Evolutionary conservation across 2,329 filamentous ascomycete genomes (phyloP).

Genomic region (Pyrenochaeta sp.): DNA sequence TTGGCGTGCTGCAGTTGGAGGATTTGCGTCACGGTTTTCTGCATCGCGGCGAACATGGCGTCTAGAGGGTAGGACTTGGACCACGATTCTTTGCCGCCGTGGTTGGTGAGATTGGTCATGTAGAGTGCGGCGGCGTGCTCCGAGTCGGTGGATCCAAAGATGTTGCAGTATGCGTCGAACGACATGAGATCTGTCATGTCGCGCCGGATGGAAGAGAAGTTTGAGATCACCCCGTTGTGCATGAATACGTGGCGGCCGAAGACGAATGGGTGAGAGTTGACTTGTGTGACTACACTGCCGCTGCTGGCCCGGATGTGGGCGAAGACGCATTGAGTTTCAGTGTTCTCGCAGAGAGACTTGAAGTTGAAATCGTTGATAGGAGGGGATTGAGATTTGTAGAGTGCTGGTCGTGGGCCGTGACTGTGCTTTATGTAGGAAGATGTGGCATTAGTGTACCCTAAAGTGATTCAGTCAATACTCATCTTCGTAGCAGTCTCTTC

Average conservation of each 20-base stretch:
- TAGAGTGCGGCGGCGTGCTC: slow-evolving; percentile 61
- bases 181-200: slow-evolving; percentile 55
- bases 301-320: slow-evolving; percentile 62
- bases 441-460: slow-evolving; percentile 57
- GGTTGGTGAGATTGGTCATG: slow-evolving; percentile 55
- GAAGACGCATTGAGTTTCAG: slow-evolving; percentile 58
- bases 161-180: slow-evolving; percentile 57
- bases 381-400: slow-evolving; percentile 62
- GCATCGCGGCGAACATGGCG: slow-evolving; percentile 56
- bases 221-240: slow-evolving; percentile 62
- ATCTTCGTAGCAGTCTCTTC: no score
- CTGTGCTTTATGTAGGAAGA: slow-evolving; percentile 49
- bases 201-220: slow-evolving; percentile 57
- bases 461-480: not conserved
- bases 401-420: slow-evolving; percentile 53
- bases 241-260: slow-evolving; percentile 63
- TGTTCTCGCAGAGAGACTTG: slow-evolving; percentile 60
- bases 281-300: slow-evolving; percentile 56
- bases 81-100: slow-evolving; percentile 50
- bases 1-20: slow-evolving; percentile 54
- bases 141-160: slow-evolving; percentile 61
- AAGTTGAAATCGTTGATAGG: slow-evolving; percentile 64
- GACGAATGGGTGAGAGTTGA: slow-evolving; percentile 64
- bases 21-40: slow-evolving; percentile 56
- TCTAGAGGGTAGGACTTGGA: slow-evolving; percentile 51